Percentiles rank a stretch among this genome's conserved stretches.
These are phyloP conservation scores for Coniella lustricola DNA, from an alignment of 2,329 filamentous ascomycete species.

Conservation along the genomic window DNA sequence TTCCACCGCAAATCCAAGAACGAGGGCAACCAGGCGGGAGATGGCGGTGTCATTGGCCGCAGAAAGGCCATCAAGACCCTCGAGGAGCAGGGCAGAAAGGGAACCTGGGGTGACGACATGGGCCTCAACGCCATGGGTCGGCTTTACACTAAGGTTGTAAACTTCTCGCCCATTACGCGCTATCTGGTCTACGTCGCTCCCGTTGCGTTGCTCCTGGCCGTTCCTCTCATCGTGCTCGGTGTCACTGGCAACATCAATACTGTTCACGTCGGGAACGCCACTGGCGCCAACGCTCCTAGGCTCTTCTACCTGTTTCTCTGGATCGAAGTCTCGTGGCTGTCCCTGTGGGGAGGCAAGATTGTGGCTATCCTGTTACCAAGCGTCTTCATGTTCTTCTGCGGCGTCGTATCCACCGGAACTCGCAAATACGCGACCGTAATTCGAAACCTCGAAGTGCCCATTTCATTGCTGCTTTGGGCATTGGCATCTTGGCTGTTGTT, in stretches of 20 bases:
- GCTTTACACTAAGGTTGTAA: conserved; percentile 57
- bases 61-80: conserved; percentile 38
- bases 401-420: conserved; percentile 62
- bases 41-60: conserved; percentile 35
- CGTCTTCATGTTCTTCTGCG: conserved; percentile 62
- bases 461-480: conserved; percentile 64
- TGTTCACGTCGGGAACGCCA: conserved; percentile 30
- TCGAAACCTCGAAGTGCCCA: conserved; percentile 54
- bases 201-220: conserved; percentile 51
- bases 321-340: conserved; percentile 62
- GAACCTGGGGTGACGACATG: conserved; percentile 44
- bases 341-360: conserved; percentile 61
- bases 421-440: conserved; percentile 64
- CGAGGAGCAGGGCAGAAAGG: conserved; percentile 32
- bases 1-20: conserved; percentile 28
- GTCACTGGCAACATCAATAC: conserved; percentile 34
- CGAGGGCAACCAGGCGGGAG: conserved; percentile 26
- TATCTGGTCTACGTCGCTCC: conserved; percentile 64
- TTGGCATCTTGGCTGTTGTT: conserved; percentile 57
- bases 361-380: conserved; percentile 53
- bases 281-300: conserved; percentile 22
- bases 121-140: conserved; percentile 59
- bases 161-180: conserved; percentile 56
- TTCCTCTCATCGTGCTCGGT: conserved; percentile 53
- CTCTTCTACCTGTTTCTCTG: conserved; percentile 60